Conservation (phyloP, 257 asterid genomes). For the Misopates orontium region DNA sequence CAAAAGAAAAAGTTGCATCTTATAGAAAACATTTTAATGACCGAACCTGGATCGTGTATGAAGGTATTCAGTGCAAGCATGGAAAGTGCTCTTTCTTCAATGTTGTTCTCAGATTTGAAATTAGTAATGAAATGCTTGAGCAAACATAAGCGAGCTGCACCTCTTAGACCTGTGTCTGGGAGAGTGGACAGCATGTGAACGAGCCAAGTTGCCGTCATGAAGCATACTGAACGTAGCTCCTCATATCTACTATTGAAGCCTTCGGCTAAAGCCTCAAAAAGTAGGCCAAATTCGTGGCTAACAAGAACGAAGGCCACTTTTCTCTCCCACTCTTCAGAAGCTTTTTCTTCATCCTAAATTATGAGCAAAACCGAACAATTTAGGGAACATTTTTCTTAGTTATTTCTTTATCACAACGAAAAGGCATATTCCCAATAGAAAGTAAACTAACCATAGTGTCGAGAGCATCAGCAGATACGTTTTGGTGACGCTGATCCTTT, state of each 20-base stretch:
- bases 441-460: conserved; percentile 47
- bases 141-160: conserved; percentile 83
- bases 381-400: conserved; percentile 2
- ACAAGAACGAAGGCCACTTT: conserved; percentile 66
- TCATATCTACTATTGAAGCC: conserved; percentile 54
- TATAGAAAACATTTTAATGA: neutral
- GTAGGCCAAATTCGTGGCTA: conserved; percentile 79
- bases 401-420: neutral
- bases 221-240: conserved; percentile 66
- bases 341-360: conserved; percentile 65
- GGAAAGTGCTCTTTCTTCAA: conserved; percentile 64
- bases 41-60: conserved; percentile 61
- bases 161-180: conserved; percentile 78
- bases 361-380: conserved; percentile 3
- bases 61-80: conserved; percentile 82
- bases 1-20: too few relatives aligned
- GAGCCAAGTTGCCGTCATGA: conserved; percentile 77
- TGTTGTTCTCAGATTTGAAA: conserved; percentile 55
- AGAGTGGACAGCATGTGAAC: conserved; percentile 64
- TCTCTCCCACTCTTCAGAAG: conserved; percentile 72
- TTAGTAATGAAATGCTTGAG: conserved; percentile 60
- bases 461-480: conserved; percentile 38
- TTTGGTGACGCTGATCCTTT: conserved; percentile 49
- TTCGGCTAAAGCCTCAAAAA: conserved; percentile 78
- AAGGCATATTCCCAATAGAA: neutral